These are phyloP conservation scores for Scortechinia acanthostroma DNA, from an alignment of 2,329 filamentous ascomycete species.

Conservation along the genomic window DNA sequence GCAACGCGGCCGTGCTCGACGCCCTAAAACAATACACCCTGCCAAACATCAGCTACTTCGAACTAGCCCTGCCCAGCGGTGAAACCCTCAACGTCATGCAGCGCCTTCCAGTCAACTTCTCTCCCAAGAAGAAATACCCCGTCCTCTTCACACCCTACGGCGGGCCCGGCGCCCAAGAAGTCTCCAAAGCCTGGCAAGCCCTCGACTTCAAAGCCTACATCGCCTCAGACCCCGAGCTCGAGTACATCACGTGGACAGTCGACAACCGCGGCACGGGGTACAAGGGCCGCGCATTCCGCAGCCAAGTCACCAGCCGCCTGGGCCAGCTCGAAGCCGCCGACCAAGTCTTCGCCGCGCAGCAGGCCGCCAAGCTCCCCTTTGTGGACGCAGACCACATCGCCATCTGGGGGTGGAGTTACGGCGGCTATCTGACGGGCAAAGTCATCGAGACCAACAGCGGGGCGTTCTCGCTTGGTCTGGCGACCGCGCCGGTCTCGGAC, in stretches of 20 bases:
- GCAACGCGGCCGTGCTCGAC: constrained; percentile 61
- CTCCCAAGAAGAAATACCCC: constrained; percentile 76
- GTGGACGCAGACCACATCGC: constrained; percentile 76
- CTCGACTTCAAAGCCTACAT: constrained; percentile 90
- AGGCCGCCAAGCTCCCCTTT: constrained; percentile 75
- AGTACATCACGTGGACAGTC: constrained; percentile 90
- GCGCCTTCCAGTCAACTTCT: constrained; percentile 82
- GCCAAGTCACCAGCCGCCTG: constrained; percentile 74
- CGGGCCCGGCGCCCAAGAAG: constrained; percentile 85
- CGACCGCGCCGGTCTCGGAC: constrained; percentile 95
- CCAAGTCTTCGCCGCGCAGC: constrained; percentile 83
- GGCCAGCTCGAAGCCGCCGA: constrained; percentile 80
- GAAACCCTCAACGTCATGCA: constrained; percentile 70
- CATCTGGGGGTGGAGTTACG: constrained; percentile 98
- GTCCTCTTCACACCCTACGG: constrained; percentile 94
- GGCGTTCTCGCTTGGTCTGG: constrained; percentile 95
- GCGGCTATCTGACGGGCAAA: constrained; percentile 91
- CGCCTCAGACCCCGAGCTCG: constrained; percentile 73
- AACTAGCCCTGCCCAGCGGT: constrained; percentile 70
- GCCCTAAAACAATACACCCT: constrained; percentile 74
- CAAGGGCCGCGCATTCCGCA: constrained; percentile 76
- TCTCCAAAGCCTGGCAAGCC: constrained; percentile 70
- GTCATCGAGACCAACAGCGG: constrained; percentile 87
- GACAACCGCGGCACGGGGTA: constrained; percentile 90
- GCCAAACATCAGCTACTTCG: constrained; percentile 74